phyloP scores from a whole-genome alignment of 1,139 yeast species.

The Sugiyamaella japonica region DNA sequence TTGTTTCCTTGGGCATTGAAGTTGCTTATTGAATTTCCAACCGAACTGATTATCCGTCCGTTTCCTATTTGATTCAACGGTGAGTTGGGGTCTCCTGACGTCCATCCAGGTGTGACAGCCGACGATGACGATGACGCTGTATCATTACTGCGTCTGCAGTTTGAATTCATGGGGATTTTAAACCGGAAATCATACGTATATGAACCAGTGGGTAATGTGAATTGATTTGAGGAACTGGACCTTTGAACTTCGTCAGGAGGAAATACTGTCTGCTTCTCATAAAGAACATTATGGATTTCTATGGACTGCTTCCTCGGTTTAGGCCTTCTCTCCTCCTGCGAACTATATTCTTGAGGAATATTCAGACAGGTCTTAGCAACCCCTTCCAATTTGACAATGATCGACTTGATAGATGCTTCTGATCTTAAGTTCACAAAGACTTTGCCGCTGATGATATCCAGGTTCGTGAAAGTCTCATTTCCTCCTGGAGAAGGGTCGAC shows the following conservation, averaged over 20 bases:
- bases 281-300: constrained; percentile 58
- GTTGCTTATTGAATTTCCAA: constrained; percentile 6
- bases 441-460: constrained; percentile 52
- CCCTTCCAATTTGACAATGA: constrained; percentile 63
- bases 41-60: neutral
- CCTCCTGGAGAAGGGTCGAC: constrained; percentile 19
- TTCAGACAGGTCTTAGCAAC: constrained; percentile 42
- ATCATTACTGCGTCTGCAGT: constrained; percentile 45
- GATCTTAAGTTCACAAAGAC: constrained; percentile 48
- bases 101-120: neutral
- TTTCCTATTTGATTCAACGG: constrained; percentile 2
- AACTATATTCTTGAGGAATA: constrained; percentile 30
- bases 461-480: constrained; percentile 49
- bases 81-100: constrained; percentile 3
- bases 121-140: neutral
- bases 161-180: constrained; percentile 52
- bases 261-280: constrained; percentile 56
- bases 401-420: constrained; percentile 51
- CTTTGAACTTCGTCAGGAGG: constrained; percentile 58
- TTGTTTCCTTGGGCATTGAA: constrained; percentile 35
- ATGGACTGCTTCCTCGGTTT: constrained; percentile 31
- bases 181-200: constrained; percentile 60
- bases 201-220: constrained; percentile 60
- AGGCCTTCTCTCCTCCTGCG: constrained; percentile 28
- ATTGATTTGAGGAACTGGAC: constrained; percentile 52